Percentiles rank a stretch among this genome's conserved stretches.
Evolutionary conservation across 345 rosid genomes (phyloP).

Genomic region (Salix udensis): DNA sequence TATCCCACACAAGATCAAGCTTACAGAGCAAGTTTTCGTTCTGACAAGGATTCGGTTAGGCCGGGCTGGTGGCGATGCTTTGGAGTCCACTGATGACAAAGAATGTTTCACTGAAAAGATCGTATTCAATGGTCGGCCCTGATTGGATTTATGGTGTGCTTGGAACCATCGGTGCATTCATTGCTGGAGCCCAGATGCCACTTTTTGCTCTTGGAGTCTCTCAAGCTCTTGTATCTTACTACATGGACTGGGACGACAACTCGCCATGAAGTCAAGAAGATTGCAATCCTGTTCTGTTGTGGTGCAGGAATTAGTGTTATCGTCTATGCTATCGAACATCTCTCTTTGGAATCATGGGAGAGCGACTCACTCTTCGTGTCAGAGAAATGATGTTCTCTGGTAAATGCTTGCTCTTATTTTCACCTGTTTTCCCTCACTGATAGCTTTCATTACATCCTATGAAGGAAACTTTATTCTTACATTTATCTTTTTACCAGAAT

Average conservation of each 20-base stretch:
- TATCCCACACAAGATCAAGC: constrained; percentile 62
- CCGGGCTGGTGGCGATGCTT: constrained; percentile 39
- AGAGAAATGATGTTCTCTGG: constrained; percentile 83
- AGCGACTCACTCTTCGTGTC: constrained; percentile 85
- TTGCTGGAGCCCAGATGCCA: constrained; percentile 93
- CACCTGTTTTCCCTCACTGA: neutral
- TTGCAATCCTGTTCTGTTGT: constrained; percentile 59
- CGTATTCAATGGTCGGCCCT: constrained; percentile 77
- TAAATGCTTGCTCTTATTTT: constrained; percentile 8
- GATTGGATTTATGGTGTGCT: constrained; percentile 79
- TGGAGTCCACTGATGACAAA: constrained; percentile 35
- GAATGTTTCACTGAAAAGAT: constrained; percentile 50
- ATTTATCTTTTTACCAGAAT: neutral
- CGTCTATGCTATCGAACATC: constrained; percentile 64
- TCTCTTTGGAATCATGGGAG: constrained; percentile 84
- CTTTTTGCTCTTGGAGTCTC: constrained; percentile 94
- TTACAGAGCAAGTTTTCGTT: constrained; percentile 69
- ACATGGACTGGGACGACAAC: constrained; percentile 78
- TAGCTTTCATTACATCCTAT: neutral
- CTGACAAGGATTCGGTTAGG: constrained; percentile 74
- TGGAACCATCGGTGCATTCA: constrained; percentile 66
- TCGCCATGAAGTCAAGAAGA: constrained; percentile 65
- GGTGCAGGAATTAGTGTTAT: constrained; percentile 60
- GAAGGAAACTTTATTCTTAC: neutral
- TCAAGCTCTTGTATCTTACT: constrained; percentile 78